These are phyloP conservation scores for Neospora caninum DNA, from an alignment of 169 alveolate genomes.

Conservation along the genomic window DNA sequence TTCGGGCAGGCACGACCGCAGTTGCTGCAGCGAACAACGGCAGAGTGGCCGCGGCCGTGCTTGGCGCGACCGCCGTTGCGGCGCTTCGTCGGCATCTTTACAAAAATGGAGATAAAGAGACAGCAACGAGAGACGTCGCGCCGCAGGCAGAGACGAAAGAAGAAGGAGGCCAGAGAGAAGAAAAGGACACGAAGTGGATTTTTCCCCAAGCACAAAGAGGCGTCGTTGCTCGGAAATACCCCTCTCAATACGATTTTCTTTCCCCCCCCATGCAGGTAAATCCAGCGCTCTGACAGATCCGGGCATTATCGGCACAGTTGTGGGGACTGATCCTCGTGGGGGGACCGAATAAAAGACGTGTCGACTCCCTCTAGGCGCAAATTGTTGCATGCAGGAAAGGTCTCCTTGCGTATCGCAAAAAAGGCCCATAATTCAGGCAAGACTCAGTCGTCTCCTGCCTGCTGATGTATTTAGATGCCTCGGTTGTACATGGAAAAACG, in stretches of 20 bases:
- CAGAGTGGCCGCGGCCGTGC: conserved; percentile 98
- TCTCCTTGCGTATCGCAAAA: too few relatives aligned
- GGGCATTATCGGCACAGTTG: not conserved
- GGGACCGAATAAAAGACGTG: not conserved
- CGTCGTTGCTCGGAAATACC: not conserved
- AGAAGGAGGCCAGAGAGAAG: not conserved
- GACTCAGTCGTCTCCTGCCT: too few relatives aligned
- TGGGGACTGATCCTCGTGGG: not conserved
- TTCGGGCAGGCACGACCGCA: conserved; percentile 98
- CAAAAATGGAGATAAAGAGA: not conserved
- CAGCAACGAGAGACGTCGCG: not conserved
- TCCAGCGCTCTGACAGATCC: not conserved
- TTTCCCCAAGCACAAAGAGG: not conserved
- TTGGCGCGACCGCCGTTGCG: conserved; percentile 99
- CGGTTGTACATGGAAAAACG: too few relatives aligned
- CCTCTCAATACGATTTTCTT: not conserved
- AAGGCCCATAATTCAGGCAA: too few relatives aligned
- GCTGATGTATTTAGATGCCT: too few relatives aligned
- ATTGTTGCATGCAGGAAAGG: too few relatives aligned
- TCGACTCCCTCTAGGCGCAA: not conserved
- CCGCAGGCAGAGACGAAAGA: not conserved
- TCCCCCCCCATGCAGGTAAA: not conserved
- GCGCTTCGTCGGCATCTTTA: conserved; percentile 97
- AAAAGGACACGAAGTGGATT: not conserved
- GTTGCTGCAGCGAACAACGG: conserved; percentile 97